Base-by-base conservation (phyloP, 2,329 filamentous ascomycete genomes). In the Aureobasidium sp. region DNA sequence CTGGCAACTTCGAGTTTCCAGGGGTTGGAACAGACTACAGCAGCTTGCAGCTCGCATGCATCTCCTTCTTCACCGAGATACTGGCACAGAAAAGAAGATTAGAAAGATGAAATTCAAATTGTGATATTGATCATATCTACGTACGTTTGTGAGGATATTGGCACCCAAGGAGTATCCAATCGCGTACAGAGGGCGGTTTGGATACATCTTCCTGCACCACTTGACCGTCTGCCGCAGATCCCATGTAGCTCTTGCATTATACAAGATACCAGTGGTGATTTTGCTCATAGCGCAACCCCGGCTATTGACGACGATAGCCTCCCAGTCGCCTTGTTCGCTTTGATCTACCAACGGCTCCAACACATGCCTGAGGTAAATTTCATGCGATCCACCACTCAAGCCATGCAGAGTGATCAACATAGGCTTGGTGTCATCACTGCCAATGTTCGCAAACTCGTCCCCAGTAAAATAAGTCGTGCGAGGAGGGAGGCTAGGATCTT, bases 181-280 rank as follows among this genome's bases (percentile, higher is more conserved):
- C 2, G 86, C 94, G 72, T 93, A 97, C 3, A 99, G 77, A 0
- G 90, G 91, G 55, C 94, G 81, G 67, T 96, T 94, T 0, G 95
- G 94, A 71, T 91, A 99, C 6, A 80, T 88, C 68, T 84, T 76
- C 59, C 82, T 82, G 44, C 94, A 76, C 86, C 90, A 96, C 62
- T 85, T 86, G 34, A 97, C 84, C 0, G 84, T 79, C 76, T 97
- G 91, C 55, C 92, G 84, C 34, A 92, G 76, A 77, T 99, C 94
- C 91, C 92, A 97, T 0, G 95, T 99, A 6, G 94, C 89, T 57
- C 93, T 85, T 1, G 92, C 92, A 75, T 99, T 99, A 78, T 96
- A 99, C 3, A 99, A 78, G 37, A 95, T 81, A 36, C 88, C 86
- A n/a, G 84, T 94, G 1, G 91, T 96, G 68, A 97, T 88, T 70